These are phyloP conservation scores for Lantana camara DNA, from an alignment of 257 asterid species.

Conservation along the genomic window DNA sequence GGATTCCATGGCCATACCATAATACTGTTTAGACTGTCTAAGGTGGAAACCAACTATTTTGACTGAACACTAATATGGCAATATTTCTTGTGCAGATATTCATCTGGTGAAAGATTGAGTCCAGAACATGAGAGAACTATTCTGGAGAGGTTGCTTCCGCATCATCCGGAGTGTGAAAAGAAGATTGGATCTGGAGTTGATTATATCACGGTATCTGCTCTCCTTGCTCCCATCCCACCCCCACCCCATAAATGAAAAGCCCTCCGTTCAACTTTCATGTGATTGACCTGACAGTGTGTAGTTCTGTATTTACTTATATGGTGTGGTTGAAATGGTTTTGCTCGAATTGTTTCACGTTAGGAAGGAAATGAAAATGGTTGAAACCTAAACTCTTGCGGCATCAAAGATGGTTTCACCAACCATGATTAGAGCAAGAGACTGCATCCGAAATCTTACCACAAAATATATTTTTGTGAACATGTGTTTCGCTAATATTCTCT, in stretches of 20 bases:
- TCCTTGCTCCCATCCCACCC: background rate
- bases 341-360: background rate
- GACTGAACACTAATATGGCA: conserved; percentile 5
- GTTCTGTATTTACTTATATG: background rate
- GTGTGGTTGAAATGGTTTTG: background rate
- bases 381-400: too few relatives aligned
- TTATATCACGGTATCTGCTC: conserved; percentile 53
- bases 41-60: background rate
- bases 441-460: background rate
- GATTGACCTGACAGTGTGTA: too few relatives aligned
- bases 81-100: conserved; percentile 56
- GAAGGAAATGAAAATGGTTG: too few relatives aligned
- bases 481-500: background rate
- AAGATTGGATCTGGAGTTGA: conserved; percentile 86
- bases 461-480: background rate
- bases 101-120: conserved; percentile 76
- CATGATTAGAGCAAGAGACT: conserved; percentile 4
- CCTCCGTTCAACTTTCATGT: too few relatives aligned
- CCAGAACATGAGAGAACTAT: conserved; percentile 79
- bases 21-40: background rate
- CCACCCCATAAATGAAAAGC: too few relatives aligned
- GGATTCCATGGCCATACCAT: too few relatives aligned
- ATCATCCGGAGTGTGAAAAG: conserved; percentile 74
- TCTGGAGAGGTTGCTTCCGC: conserved; percentile 76
- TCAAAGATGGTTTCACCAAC: background rate